Evolutionary conservation across 352 stramenopile species (phyloP).

Genomic region (Phytophthora sansomeana): DNA sequence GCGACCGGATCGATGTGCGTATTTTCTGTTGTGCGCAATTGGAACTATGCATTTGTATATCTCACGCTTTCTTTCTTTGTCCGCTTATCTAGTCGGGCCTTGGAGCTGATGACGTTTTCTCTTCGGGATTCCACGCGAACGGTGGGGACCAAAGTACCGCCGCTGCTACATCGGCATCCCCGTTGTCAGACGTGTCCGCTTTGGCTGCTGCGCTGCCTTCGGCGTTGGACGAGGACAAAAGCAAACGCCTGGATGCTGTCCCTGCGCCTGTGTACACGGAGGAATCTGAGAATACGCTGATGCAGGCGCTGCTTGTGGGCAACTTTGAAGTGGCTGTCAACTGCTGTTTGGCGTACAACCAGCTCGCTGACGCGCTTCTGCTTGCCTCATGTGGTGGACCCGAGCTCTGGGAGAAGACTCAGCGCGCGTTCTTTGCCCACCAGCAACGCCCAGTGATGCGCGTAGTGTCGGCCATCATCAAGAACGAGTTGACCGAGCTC

Average conservation of each 20-base stretch:
- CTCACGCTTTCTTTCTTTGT: constrained; percentile 12
- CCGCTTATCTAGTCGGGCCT: constrained; percentile 51
- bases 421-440: constrained; percentile 95
- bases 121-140: constrained; percentile 70
- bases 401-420: constrained; percentile 97
- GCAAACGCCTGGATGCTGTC: constrained; percentile 72
- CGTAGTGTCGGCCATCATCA: constrained; percentile 97
- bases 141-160: constrained; percentile 29
- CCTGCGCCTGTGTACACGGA: constrained; percentile 83
- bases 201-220: constrained; percentile 56
- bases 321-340: constrained; percentile 99
- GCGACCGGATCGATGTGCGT: constrained; percentile 82
- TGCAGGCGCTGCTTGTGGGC: constrained; percentile 96
- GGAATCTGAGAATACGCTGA: constrained; percentile 93
- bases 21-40: constrained; percentile 6
- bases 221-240: constrained; percentile 69
- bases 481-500: constrained; percentile 90
- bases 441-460: constrained; percentile 94
- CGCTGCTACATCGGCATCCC: constrained; percentile 39
- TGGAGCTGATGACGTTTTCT: constrained; percentile 82
- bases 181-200: constrained; percentile 59
- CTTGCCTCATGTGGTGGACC: constrained; percentile 93
- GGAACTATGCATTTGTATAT: background rate
- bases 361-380: constrained; percentile 96
- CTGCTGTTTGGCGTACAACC: constrained; percentile 95